Base-by-base conservation (phyloP, 2,329 filamentous ascomycete genomes). In the Capronia americana region DNA sequence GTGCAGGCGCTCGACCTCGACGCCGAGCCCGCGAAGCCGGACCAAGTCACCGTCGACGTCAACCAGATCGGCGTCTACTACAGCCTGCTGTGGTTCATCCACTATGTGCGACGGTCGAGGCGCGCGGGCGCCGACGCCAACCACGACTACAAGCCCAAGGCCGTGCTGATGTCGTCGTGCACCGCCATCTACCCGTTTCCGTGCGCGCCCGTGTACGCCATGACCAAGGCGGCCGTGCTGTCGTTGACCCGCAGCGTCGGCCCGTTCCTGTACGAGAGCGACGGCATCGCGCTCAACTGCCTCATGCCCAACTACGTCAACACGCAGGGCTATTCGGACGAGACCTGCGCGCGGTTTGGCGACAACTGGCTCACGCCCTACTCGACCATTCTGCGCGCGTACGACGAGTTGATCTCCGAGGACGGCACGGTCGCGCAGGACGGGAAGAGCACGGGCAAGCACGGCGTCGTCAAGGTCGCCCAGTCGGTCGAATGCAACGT, bases 201-300 rank as follows among this genome's bases (percentile, higher is more conserved):
- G 23, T 17, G 44, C 11, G 56, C 41, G 14, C 53, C 54, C 12
- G 20, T 46, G n/a, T 86, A 86, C 72, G 85, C 84, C 0, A 79
- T 81, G 0, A 81, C 78, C 74, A 86, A 87, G 75, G 84, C 86
- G 69, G 85, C 81, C 11, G 72, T 86, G 14, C 71, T 85, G 2
- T 85, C 82, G 1, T 74, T 87, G 65, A 30, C 44, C 20, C 59
- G 61, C 41, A 26, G 26, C 14, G 11, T 50, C 17, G n/a, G 20
- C 24, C 69, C 72, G 2, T 69, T 70, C 1, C 75, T 74, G 59
- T 23, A 63, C 1, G 41, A 55, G 48, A 46, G 72, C 46, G 76
- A 78, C 57, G 61, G 68, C 34, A 78, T 79, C 57, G 73, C 74
- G 4, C 73, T 79, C 57, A 79, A 78, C 65, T 70, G 70, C 8